Evolutionary conservation across 2,329 filamentous ascomycete species (phyloP), one percentile per base, ranked within the genome.

Genomic region (Neonectria punicea): DNA sequence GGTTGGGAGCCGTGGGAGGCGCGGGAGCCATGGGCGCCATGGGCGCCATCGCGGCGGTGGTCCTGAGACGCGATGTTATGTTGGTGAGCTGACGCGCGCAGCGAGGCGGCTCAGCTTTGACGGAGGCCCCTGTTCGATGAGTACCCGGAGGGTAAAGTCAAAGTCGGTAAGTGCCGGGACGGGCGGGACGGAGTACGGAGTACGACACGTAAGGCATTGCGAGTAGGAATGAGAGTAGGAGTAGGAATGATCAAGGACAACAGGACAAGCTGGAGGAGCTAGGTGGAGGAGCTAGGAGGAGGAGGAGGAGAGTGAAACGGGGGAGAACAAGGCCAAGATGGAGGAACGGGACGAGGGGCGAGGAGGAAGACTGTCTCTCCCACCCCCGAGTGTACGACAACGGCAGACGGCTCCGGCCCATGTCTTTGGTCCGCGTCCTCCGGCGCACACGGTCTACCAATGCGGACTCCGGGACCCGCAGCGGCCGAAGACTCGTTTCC

Each of bases 391-490:
- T 57, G 53, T 56, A 43, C 51, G 44, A 58, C 36, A 54, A 62
- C 41, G 58, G 50, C 58, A 53, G 41, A 46, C 58, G 58, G 47
- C 36, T 39, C 39, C 51, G 58, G 62, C 30, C 58, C 39, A 61
- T 55, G 39, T 32, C 41, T 46, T 39, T 57, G 56, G 56, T 44
- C 46, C 58, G 58, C 53, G 51, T 47, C 39, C 49, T 46, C 53
- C 32, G 59, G 43, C 13, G 36, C 22, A 61, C 53, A 53, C 36
- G 62, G 62, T 61, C 50, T 50, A 43, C 39, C 5, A 43, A 20
- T 43, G 46, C 61, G 50, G 57, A 61, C 32, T 43, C 53, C 53
- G 47, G 58, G 54, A 63, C 63, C 54, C 50, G 59, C 60, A 59
- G 43, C 56, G 41, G 51, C 60, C 63, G 54, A 55, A 62, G 55